A percentile compares a stretch with the other conserved stretches of the same genome.
Conservation (phyloP, 2,329 filamentous ascomycete species). For the Coniella vitis region DNA sequence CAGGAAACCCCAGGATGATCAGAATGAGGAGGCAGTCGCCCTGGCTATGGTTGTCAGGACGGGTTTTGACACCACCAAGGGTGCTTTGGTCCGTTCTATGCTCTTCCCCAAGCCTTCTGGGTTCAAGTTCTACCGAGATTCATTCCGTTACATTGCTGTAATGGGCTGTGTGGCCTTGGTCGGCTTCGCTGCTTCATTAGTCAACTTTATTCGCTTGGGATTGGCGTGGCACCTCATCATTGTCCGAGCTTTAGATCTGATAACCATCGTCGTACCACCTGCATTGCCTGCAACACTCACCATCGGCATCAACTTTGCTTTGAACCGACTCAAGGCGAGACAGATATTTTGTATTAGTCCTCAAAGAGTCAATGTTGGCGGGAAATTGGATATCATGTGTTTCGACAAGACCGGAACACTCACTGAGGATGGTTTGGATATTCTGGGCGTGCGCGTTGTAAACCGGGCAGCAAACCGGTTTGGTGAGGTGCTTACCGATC, state of each 20-base stretch:
- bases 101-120: slow-evolving; percentile 96
- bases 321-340: slow-evolving; percentile 77
- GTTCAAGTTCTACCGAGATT: slow-evolving; percentile 98
- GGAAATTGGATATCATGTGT: slow-evolving; percentile 92
- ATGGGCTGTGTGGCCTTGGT: slow-evolving; percentile 83
- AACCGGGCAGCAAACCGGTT: slow-evolving; percentile 58
- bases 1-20: slow-evolving; percentile 76
- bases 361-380: slow-evolving; percentile 91
- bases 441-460: slow-evolving; percentile 79
- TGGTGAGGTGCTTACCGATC: slow-evolving; percentile 66
- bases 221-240: slow-evolving; percentile 87
- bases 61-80: slow-evolving; percentile 96
- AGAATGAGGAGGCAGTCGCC: slow-evolving; percentile 81
- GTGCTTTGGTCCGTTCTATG: slow-evolving; percentile 92
- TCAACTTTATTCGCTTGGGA: slow-evolving; percentile 84
- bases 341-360: slow-evolving; percentile 97
- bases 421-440: slow-evolving; percentile 92
- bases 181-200: slow-evolving; percentile 83
- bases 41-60: slow-evolving; percentile 89
- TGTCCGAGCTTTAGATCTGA: slow-evolving; percentile 84
- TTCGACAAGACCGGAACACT: slow-evolving; percentile 99
- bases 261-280: slow-evolving; percentile 95
- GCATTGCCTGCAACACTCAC: slow-evolving; percentile 90
- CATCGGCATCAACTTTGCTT: slow-evolving; percentile 92
- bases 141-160: slow-evolving; percentile 94